Evolutionary conservation across 495 filamentous ascomycete species (phyloP), one percentile per base, ranked within the genome.

Genomic region (Talaromyces trachyspermus): DNA sequence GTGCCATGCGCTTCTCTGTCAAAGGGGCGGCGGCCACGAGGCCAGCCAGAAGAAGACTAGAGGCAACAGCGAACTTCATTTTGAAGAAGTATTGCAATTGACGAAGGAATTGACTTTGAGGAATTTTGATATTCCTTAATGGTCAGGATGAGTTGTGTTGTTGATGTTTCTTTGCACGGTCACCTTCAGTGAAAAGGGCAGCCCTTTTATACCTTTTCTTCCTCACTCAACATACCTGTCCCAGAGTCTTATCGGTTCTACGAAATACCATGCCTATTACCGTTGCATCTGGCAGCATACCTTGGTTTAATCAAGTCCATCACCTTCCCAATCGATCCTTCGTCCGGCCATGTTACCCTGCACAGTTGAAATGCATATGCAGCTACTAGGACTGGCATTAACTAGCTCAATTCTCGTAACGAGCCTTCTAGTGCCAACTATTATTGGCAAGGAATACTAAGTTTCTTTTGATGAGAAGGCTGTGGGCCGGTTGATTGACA

Each of bases 1-100:
- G 42, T 30, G 42, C 42, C 42, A 44, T 29, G 12, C 42, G 18
- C 42, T 44, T 44, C 42, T 44, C 42, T 30, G 42, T 33, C 25
- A 44, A 32, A 44, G 42, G 42, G 22, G 42, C 42, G 10, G 42
- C 42, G 11, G n/a, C 15, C 2, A 26, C 14, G 12, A 44, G 42
- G 24, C 42, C 42, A 27, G 42, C 24, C 11, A 44, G 42, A 32
- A 44, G n/a, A 33, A 44, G 26, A 10, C 14, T 18, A 30, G 42
- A 29, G 2, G 26, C 10, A 44, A 30, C 14, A 12, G 17, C 20
- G 10, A 18, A 30, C 27, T 44, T 44, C 42, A 44, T 44, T 30
- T 30, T 44, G 26, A 15, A 20, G 10, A 22, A n/a, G 7, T 32
- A 1, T 9, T 32, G 29, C 10, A 10, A 32, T n/a, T 32, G 14